A percentile compares a stretch with the other conserved stretches of the same genome.
phyloP scores from a whole-genome alignment of 441 rosid genomes.

The Theobroma grandiflorum region DNA sequence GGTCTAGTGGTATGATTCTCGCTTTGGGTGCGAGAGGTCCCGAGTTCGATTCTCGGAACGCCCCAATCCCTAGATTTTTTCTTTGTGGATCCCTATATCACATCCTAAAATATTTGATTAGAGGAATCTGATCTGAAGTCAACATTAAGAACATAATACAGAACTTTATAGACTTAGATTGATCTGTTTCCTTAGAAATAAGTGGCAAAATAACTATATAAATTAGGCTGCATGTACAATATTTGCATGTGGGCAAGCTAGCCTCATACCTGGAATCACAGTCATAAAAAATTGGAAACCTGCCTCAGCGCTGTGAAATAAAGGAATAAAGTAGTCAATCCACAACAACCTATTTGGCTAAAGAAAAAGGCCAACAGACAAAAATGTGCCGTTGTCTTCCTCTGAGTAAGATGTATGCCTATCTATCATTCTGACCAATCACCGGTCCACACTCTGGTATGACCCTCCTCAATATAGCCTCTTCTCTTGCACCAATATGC shows the following conservation, averaged over 20 bases:
- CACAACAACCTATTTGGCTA: background rate
- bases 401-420: background rate
- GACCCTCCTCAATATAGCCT: background rate
- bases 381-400: background rate
- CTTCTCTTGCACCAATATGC: background rate
- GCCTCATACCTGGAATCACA: background rate
- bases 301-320: background rate
- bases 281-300: background rate
- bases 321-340: background rate
- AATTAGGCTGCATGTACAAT: background rate
- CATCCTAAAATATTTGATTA: background rate
- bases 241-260: background rate
- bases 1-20: slow-evolving; percentile 70
- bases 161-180: background rate
- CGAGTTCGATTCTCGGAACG: slow-evolving; percentile 66
- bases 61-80: slow-evolving; percentile 30
- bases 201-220: background rate
- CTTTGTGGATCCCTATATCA: too few relatives aligned
- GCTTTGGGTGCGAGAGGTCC: slow-evolving; percentile 72
- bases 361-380: background rate
- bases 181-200: background rate
- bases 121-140: background rate
- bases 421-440: background rate
- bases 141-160: background rate
- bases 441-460: background rate